These are phyloP conservation scores for Aspergillus glaucus DNA, from an alignment of 2,329 filamentous ascomycete genomes.

Conservation along the genomic window DNA sequence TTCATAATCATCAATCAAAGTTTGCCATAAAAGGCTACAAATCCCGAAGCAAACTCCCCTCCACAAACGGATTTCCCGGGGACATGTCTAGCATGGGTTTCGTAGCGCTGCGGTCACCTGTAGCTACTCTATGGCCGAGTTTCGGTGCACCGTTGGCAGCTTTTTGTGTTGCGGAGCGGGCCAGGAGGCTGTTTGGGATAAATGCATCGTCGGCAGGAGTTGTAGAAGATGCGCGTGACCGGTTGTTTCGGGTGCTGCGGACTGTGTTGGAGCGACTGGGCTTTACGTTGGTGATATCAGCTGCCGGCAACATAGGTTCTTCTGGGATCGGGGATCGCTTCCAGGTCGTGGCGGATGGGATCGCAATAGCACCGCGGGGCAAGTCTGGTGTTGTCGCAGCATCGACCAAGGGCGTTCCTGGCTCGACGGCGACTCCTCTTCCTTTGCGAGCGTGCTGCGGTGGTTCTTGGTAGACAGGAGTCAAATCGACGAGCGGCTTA, in stretches of 20 bases:
- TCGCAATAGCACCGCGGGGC: slow-evolving; percentile 23
- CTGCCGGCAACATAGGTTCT: slow-evolving; percentile 5
- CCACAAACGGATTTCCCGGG: slow-evolving; percentile 36
- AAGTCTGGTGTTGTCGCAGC: slow-evolving; percentile 37
- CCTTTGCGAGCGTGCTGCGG: slow-evolving; percentile 40
- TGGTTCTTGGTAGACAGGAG: slow-evolving; percentile 57
- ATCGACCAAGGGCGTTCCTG: slow-evolving; percentile 35
- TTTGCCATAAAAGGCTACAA: slow-evolving; percentile 6
- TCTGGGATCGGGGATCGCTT: slow-evolving; percentile 22
- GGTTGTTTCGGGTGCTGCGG: slow-evolving; percentile 20
- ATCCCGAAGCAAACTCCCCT: slow-evolving; percentile 40
- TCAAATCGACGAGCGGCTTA: slow-evolving; percentile 63
- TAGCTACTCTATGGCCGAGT: slow-evolving; percentile 33
- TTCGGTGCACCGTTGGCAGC: slow-evolving; percentile 14
- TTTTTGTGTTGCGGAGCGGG: slow-evolving; percentile 17
- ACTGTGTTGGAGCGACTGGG: slow-evolving; percentile 30
- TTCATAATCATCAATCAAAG: background rate
- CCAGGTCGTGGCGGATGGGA: slow-evolving; percentile 37
- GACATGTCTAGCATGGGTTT: slow-evolving; percentile 41
- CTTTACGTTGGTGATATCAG: background rate
- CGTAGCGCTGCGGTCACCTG: slow-evolving; percentile 32
- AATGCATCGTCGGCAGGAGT: slow-evolving; percentile 22
- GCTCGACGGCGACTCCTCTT: slow-evolving; percentile 39
- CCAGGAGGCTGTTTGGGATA: slow-evolving; percentile 32
- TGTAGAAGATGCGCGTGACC: slow-evolving; percentile 4